Conservation (phyloP, 768 basidiomycete genomes). For the Boletus rex-veris region DNA sequence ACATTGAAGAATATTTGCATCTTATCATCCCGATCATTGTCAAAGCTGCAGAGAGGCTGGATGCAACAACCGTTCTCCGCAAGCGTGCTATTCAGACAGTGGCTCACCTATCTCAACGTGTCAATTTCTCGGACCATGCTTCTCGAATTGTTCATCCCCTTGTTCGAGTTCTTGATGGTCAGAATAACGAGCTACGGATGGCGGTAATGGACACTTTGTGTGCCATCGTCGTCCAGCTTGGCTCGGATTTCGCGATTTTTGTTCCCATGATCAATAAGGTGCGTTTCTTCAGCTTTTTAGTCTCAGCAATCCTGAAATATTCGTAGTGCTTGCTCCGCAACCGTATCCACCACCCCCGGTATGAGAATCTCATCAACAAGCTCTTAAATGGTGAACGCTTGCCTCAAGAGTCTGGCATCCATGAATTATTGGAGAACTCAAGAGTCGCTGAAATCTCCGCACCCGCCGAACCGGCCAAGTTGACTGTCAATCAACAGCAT, state of each 20-base stretch:
- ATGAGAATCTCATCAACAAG: constrained; percentile 85
- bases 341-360: constrained; percentile 74
- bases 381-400: constrained; percentile 89
- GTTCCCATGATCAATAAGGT: constrained; percentile 97
- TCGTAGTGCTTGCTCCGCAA: constrained; percentile 70
- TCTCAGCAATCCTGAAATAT: constrained; percentile 1
- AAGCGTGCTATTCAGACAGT: constrained; percentile 91
- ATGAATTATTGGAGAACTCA: constrained; percentile 66
- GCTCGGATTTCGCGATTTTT: constrained; percentile 96
- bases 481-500: constrained; percentile 95
- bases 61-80: constrained; percentile 69
- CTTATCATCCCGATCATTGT: constrained; percentile 95
- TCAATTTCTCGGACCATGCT: constrained; percentile 97
- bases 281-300: background rate
- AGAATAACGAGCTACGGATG: constrained; percentile 74
- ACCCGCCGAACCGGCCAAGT: constrained; percentile 81
- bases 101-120: constrained; percentile 82
- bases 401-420: constrained; percentile 75
- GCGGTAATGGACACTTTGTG: constrained; percentile 93
- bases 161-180: constrained; percentile 74
- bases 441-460: constrained; percentile 73
- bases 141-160: constrained; percentile 96
- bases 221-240: constrained; percentile 88
- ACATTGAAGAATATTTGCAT: constrained; percentile 97
- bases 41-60: constrained; percentile 80